Percentiles rank a stretch among this genome's conserved stretches.
phyloP scores from a whole-genome alignment of 345 rosid genomes.

The Eucalyptus globulus region DNA sequence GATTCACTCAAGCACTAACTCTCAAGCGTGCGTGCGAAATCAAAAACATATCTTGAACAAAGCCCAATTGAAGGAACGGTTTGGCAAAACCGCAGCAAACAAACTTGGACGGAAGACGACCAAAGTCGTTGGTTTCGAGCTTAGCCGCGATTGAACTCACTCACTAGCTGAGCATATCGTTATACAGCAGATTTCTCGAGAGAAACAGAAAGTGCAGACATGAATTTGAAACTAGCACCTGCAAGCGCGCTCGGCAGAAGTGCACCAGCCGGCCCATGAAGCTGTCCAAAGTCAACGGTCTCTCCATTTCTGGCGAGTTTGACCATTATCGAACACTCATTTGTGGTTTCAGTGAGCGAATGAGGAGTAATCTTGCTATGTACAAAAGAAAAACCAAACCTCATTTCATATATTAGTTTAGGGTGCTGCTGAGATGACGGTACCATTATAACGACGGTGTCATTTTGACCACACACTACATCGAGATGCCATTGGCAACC shows the following conservation, averaged over 20 bases:
- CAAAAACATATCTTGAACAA: background rate
- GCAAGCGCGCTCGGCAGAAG: background rate
- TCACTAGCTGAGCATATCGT: background rate
- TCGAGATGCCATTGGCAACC: fast-evolving
- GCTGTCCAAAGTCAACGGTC: background rate
- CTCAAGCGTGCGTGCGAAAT: background rate
- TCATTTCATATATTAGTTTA: no score
- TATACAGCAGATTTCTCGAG: fast-evolving
- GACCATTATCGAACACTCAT: background rate
- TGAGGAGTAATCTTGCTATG: background rate
- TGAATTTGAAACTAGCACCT: background rate
- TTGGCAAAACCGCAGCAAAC: background rate
- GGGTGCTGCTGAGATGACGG: no score
- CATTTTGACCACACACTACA: no score
- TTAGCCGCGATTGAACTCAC: background rate
- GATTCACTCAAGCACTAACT: background rate
- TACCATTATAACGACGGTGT: no score
- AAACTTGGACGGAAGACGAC: background rate
- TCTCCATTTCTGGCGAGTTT: background rate
- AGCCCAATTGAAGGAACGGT: background rate
- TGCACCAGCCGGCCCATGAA: background rate
- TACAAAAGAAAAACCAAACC: background rate
- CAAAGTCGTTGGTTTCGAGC: background rate
- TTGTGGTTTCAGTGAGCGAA: background rate
- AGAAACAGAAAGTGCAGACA: background rate